These are phyloP conservation scores for Suillus alpinus DNA, from an alignment of 768 basidiomycete species.

Conservation along the genomic window DNA sequence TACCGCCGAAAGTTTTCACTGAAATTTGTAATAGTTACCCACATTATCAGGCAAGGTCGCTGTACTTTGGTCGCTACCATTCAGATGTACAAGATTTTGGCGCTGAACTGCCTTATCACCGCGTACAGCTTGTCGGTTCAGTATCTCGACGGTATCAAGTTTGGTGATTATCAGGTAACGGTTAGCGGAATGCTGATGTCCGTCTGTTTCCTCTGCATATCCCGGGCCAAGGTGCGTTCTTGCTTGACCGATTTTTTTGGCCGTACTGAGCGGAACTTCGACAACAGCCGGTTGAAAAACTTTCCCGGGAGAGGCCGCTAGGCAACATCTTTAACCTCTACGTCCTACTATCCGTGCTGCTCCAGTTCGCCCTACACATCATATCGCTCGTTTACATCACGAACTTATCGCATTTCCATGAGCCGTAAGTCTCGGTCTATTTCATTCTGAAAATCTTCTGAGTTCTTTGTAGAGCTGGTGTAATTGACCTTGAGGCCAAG, in stretches of 20 bases:
- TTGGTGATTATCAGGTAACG: conserved; percentile 98
- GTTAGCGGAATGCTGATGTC: conserved; percentile 91
- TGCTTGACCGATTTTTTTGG: not conserved
- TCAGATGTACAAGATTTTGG: conserved; percentile 99
- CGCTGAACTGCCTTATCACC: conserved; percentile 95
- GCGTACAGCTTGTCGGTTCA: conserved; percentile 98
- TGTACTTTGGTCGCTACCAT: conserved; percentile 98
- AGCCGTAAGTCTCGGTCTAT: conserved; percentile 56
- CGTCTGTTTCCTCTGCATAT: conserved; percentile 94
- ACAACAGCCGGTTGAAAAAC: conserved; percentile 89
- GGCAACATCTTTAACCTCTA: conserved; percentile 91
- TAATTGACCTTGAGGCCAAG: conserved; percentile 92
- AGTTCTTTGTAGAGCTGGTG: conserved; percentile 49
- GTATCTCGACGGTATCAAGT: conserved; percentile 98
- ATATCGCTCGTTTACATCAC: conserved; percentile 91
- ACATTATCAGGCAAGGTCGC: conserved; percentile 97
- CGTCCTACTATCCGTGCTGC: conserved; percentile 84
- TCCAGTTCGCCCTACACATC: conserved; percentile 95
- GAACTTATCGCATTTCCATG: conserved; percentile 69
- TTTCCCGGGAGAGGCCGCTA: conserved; percentile 64
- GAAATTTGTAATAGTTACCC: conserved; percentile 59
- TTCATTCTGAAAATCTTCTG: conserved; percentile 1
- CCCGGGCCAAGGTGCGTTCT: conserved; percentile 77
- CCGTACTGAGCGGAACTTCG: conserved; percentile 2
- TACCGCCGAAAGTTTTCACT: not conserved